Conservation (phyloP, 1,284 basidiomycete genomes). For the Tilletia setariae region DNA sequence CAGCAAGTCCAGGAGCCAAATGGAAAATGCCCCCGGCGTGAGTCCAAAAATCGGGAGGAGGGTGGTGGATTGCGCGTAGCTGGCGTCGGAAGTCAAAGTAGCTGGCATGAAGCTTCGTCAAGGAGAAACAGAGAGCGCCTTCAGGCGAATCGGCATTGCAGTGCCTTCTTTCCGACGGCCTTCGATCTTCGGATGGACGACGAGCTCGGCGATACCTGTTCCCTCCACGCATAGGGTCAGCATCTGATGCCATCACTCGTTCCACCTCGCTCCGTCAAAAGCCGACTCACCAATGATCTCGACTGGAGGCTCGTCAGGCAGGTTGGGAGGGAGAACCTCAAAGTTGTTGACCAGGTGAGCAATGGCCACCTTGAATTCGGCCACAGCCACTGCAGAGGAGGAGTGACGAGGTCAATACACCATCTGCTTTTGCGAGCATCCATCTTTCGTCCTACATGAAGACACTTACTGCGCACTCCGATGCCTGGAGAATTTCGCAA, state of each 20-base stretch:
- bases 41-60: too few species aligned
- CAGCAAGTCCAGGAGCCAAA: too few species aligned
- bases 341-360: not conserved
- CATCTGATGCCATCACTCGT: not conserved
- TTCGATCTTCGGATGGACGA: not conserved
- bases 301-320: not conserved
- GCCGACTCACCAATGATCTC: not conserved
- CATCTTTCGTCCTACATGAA: not conserved
- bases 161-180: not conserved
- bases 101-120: too few species aligned
- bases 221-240: too few species aligned
- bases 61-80: too few species aligned
- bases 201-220: not conserved
- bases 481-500: not conserved
- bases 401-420: not conserved
- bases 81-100: too few species aligned
- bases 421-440: not conserved
- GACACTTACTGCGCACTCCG: not conserved
- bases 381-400: conserved; percentile 2
- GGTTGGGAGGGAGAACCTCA: not conserved
- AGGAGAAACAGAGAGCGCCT: too few species aligned
- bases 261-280: not conserved
- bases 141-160: not conserved
- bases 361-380: conserved; percentile 1
- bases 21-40: too few species aligned